Base-by-base conservation (phyloP, 2,329 filamentous ascomycete genomes). In the Dissoconium aciculare region DNA sequence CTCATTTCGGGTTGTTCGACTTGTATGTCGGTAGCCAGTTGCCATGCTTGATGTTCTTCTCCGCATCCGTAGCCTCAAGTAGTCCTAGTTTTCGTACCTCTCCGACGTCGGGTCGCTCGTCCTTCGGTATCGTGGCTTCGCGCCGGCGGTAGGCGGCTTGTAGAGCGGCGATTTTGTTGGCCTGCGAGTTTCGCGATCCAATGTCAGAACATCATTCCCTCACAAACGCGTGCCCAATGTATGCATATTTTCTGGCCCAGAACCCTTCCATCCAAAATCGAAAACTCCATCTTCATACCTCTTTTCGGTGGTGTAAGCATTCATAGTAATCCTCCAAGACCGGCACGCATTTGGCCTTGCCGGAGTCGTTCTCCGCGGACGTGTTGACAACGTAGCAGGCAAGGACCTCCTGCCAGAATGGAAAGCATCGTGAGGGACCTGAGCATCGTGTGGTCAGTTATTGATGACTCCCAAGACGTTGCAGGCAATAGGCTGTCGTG, bases 341-440 rank as follows among this genome's bases (percentile, higher is more conserved):
- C 11, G 80, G 77, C 11, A 69, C 63, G 57, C 91, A 98, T 63
- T 92, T 92, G 59, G 75, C 78, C 65, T 85, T 89, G 46, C 82
- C 82, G 11, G 74, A 71, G 33, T 87, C 79, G 42, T 78, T 65
- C 32, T 87, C 80, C 41, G 76, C 64, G 43, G 69, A 71, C 33
- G 83, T 83, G 65, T 95, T 95, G 54, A 93, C 76, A 38, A 94
- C 84, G 59, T 98, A 98, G 73, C 89, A 98, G 51, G 84, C 84
- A 56, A 98, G 79, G 44, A 95, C 75, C 63, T 98, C 89, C 64
- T 98, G 89, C 89, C 89, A 98, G 73, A 94, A 98, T 55, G 85
- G 82, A 67, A 93, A 95, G 74, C 89, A 98, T 60, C 87, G 81
- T 49, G 66, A 69, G 44, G 70, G 69, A 51, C 74, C 73, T 78